Base-by-base conservation (phyloP, 75 land plant species). In the Pinus tabuliformis region DNA sequence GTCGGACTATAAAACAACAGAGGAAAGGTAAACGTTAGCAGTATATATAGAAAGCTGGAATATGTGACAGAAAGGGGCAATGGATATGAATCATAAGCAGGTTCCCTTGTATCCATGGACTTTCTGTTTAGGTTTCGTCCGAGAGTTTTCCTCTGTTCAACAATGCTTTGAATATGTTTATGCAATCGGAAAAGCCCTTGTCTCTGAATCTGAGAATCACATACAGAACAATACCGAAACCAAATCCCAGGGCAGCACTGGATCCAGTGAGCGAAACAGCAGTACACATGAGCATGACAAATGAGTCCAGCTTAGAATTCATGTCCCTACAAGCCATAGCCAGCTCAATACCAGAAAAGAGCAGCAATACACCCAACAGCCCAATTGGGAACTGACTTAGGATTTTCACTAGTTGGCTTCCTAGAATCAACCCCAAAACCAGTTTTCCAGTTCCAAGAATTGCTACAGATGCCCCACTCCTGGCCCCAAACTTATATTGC, bases 401-500 rank as follows among this genome's bases (percentile, higher is more conserved):
- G 11, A 94, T 20, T 71, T 18, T 65, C 17, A 90, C 79, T 59
- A 94, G 56, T 4, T 92, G 90, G 59, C 79, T 86, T 13, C 97
- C 97, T 26, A 94, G 26, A 16, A 90, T 75, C 74, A 94, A 17
- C 2, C 92, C 95, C 58, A 94, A 60, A 36, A 81, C 75, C 74
- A 88, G 26, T 78, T 94, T 94, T 20, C 77, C 82, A 59, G 76
- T 73, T 20, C 97, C 97, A 12, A 94, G 84, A 28, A 90, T 20
- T 24, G 86, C 92, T 56, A 92, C 91, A 73, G 88, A 88, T 26
- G 76, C 86, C 15, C 97, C 97, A 58, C 79, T 84, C 70, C 95
- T 82, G 0, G 93, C 97, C 11, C 97, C 97, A 73, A 94, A 94
- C 75, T 84, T 83, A 73, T 93, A 94, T 89, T 94, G 97, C 59